These are phyloP conservation scores for Wickerhamomyces hampshirensis DNA, from an alignment of 805 yeast species.

Conservation along the genomic window DNA sequence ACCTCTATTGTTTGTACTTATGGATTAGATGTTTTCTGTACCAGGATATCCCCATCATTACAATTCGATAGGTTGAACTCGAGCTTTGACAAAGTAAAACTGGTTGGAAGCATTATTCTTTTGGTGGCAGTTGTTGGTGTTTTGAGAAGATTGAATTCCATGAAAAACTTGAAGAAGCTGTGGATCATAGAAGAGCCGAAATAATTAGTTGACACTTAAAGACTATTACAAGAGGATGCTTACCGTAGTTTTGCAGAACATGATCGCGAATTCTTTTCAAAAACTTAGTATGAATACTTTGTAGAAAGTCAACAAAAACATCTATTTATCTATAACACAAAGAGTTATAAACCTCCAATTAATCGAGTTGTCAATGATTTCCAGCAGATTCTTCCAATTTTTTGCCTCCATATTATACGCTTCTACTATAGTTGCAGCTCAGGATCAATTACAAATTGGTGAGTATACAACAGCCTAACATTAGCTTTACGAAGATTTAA, in stretches of 20 bases:
- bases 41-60: slow-evolving; percentile 72
- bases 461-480: background rate
- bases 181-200: slow-evolving; percentile 11
- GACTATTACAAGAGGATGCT: too few relatives aligned
- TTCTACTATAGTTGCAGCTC: background rate
- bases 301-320: too few relatives aligned
- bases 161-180: slow-evolving; percentile 42
- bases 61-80: slow-evolving; percentile 73
- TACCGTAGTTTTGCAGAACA: too few relatives aligned
- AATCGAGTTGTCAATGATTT: too few relatives aligned
- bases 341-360: too few relatives aligned
- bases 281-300: too few relatives aligned
- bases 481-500: background rate
- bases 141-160: slow-evolving; percentile 53
- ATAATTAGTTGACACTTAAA: too few relatives aligned
- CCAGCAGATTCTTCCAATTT: background rate
- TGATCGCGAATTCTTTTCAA: too few relatives aligned
- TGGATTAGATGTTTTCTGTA: slow-evolving; percentile 73
- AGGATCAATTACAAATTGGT: background rate
- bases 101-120: slow-evolving; percentile 53
- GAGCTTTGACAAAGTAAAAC: slow-evolving; percentile 61
- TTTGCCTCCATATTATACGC: background rate
- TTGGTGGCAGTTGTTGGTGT: slow-evolving; percentile 42
- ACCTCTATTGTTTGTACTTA: slow-evolving; percentile 66
- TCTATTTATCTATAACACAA: too few relatives aligned